Evolutionary conservation across 352 stramenopile species (phyloP).

Genomic region (Saprolegnia diclina): DNA sequence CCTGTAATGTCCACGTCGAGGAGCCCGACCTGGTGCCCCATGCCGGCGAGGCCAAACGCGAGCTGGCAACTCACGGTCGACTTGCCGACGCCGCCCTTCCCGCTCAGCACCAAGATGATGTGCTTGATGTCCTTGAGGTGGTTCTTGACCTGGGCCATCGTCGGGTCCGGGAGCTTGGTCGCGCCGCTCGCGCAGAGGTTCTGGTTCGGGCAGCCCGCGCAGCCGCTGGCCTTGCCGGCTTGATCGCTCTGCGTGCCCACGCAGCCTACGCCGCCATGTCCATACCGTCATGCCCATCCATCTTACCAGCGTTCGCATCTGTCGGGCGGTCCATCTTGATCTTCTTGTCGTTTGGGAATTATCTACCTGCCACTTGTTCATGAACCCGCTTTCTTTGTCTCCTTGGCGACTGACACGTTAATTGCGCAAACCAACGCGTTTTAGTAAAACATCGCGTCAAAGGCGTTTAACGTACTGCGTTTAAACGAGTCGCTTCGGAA

Average conservation of each 20-base stretch:
- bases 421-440: constrained; percentile 2
- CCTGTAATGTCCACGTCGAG: constrained; percentile 99
- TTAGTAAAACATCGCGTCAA: not conserved
- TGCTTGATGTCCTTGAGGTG: constrained; percentile 87
- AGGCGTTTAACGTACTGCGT: not conserved
- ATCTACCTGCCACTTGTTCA: not conserved
- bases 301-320: constrained; percentile 13
- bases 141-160: constrained; percentile 76
- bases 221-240: constrained; percentile 92
- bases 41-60: constrained; percentile 91
- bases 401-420: not conserved
- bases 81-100: constrained; percentile 99
- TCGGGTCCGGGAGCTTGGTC: constrained; percentile 64
- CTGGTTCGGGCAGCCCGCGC: constrained; percentile 98
- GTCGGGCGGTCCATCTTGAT: constrained; percentile 23
- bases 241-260: constrained; percentile 91
- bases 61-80: constrained; percentile 98
- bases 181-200: constrained; percentile 91
- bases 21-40: constrained; percentile 95
- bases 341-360: constrained; percentile 7
- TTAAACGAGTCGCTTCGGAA: not conserved
- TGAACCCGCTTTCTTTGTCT: not conserved
- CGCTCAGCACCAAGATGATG: constrained; percentile 98
- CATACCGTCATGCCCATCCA: not conserved
- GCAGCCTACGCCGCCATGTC: constrained; percentile 57